Base-by-base conservation (phyloP, 495 filamentous ascomycete genomes). In the Lasiosphaeria miniovina region DNA sequence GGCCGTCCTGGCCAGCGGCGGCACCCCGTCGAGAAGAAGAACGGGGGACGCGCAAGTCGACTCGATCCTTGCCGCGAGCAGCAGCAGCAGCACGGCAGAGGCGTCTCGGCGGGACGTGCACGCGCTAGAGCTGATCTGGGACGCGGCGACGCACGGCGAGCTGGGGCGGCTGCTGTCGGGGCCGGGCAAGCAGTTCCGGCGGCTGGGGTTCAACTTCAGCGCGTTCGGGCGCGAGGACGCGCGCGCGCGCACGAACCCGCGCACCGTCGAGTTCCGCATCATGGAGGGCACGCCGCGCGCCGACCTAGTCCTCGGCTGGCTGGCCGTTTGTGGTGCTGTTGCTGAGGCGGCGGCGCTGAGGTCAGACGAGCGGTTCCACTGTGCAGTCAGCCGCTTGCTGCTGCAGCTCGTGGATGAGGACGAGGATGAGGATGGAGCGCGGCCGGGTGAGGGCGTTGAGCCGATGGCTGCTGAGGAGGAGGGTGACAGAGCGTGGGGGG, bases 131-230 rank as follows among this genome's bases (percentile, higher is more conserved):
- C 52, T 49, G 54, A 69, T 73, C 14, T 69, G 65, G 65, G 55
- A 56, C n/a, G 49, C 62, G 4, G 24, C 41, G 0, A 65, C 64
- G 3, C 61, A 63, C 40, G 40, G 56, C 3, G 56, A 66, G 11
- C 58, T 73, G 24, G 70, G 70, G 7, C 60, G 36, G 40, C 62
- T 71, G 9, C 61, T 73, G 0, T 73, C 70, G 2, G 70, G 70
- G 4, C 49, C 60, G 0, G 51, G 52, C 4, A 59, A 53, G 52
- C 64, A 53, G 52, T 66, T 65, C 57, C 61, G 68, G 4, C 61
- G 70, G 35, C 61, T 73, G 3, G 70, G 70, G 11, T 71, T 71
- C 63, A 73, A 73, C 53, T 73, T 73, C 38, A 73, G 70, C 54
- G 61, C 68, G 4, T 73, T 73, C 40, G 70, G 70, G 0, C 36